Percentiles rank a stretch among this genome's conserved stretches.
These are phyloP conservation scores for Cucurbita ficifolia DNA, from an alignment of 306 rosid genomes.

Conservation along the genomic window DNA sequence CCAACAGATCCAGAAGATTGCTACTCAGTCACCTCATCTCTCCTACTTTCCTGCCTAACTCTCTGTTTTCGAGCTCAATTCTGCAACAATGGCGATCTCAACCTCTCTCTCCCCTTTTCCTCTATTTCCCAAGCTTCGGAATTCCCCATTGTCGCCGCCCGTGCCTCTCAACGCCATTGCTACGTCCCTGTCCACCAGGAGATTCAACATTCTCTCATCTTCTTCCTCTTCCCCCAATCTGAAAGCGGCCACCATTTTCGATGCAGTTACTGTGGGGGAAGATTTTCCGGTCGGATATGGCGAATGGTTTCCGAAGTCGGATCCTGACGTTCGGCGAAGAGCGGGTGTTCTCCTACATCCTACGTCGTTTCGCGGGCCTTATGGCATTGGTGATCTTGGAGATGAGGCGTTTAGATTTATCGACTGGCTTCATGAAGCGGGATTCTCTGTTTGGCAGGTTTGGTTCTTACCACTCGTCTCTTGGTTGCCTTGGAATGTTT, in stretches of 20 bases:
- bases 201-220: neutral
- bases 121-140: neutral
- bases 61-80: neutral
- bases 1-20: neutral
- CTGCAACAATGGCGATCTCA: constrained; percentile 2
- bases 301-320: constrained; percentile 33
- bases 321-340: constrained; percentile 42
- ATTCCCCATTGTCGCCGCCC: neutral
- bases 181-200: neutral
- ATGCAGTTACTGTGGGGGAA: constrained; percentile 16
- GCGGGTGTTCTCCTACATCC: constrained; percentile 85
- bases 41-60: neutral
- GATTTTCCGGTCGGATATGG: constrained; percentile 53
- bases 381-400: constrained; percentile 83
- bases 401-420: constrained; percentile 63
- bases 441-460: constrained; percentile 89
- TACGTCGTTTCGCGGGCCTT: constrained; percentile 74
- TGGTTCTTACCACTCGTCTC: neutral
- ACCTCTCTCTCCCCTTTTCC: neutral
- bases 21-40: neutral
- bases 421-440: constrained; percentile 69
- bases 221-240: neutral
- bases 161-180: neutral
- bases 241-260: neutral
- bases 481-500: neutral